These are phyloP conservation scores for Piper longum DNA, from an alignment of 164 flowering plant species.

Conservation along the genomic window DNA sequence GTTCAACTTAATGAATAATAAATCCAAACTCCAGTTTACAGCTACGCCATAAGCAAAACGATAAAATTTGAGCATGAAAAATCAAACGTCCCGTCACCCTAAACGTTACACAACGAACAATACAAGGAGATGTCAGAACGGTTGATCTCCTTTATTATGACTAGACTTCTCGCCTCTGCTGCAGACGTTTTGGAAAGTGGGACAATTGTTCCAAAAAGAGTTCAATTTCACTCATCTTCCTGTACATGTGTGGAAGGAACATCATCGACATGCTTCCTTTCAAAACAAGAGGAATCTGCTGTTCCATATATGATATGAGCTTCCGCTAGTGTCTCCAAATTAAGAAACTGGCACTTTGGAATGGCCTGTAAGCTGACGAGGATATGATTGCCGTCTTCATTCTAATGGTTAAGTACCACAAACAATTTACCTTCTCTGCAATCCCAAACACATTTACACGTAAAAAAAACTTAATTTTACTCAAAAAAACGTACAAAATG, in stretches of 20 bases:
- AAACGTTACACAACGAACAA: too few relatives aligned
- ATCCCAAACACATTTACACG: constrained; percentile 1
- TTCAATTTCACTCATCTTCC: constrained; percentile 25
- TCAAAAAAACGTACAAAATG: neutral
- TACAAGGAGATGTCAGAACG: neutral
- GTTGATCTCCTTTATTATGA: neutral
- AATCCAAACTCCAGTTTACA: too few relatives aligned
- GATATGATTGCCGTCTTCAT: constrained; percentile 32
- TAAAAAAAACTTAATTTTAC: neutral
- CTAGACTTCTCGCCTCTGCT: constrained; percentile 38
- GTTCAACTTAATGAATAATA: too few relatives aligned
- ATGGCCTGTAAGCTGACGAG: constrained; percentile 43
- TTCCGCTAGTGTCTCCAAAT: constrained; percentile 71
- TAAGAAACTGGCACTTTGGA: constrained; percentile 77
- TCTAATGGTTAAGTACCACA: constrained; percentile 53
- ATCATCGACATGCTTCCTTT: constrained; percentile 19
- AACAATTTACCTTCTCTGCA: constrained; percentile 70
- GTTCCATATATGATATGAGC: constrained; percentile 64
- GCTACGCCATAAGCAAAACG: too few relatives aligned
- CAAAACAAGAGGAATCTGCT: constrained; percentile 45
- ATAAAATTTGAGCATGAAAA: too few relatives aligned
- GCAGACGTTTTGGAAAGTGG: constrained; percentile 52
- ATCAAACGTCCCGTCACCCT: too few relatives aligned
- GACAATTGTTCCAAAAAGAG: constrained; percentile 47
- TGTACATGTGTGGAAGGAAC: constrained; percentile 14